Evolutionary conservation across 768 basidiomycete species (phyloP), one percentile per base, ranked within the genome.

Genomic region (Calocera cornea): DNA sequence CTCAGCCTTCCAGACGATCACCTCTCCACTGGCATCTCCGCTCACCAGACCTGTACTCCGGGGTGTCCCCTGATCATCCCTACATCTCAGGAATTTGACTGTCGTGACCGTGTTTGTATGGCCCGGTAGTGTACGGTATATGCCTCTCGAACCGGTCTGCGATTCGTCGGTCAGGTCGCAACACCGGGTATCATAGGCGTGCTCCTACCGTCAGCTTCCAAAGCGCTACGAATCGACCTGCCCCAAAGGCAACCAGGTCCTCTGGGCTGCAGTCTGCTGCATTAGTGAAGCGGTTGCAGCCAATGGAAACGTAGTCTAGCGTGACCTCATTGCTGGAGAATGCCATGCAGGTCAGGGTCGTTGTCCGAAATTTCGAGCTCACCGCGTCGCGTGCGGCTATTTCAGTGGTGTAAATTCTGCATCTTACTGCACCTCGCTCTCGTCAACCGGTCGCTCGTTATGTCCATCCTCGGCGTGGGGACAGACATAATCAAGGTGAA

Each of bases 21-120:
- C 47, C 19, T 33, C n/a, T 22, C 33, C 34, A 24, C 34, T 34
- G 12, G 44, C 38, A 27, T 64, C 40, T 75, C 76, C 64, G 69
- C 69, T 69, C 19, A 34, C 38, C 65, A 40, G 34, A 19, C 66
- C 34, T 67, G 66, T 36, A 64, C 67, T 65, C 64, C 73, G 79
- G 71, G 11, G 34, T 19, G 2, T 22, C 22, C 41, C 69, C 24
- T 49, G 50, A 36, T 60, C 34, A 12, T 75, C 66, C 19, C 29
- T 77, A 80, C 75, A 71, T 73, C 74, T 73, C 7, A 87, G 70
- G 72, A 92, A 94, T 50, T 84, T 85, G 50, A 94, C 82, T 54
- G 86, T 88, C 24, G 93, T 93, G 24, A 98, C 83, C 19, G 84
- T 73, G 11, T 85, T 86, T 54, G 83, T 76, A 72, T 95, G 92